These are phyloP conservation scores for Paspalum vaginatum DNA, from an alignment of 176 grass and related monocot genomes.

Conservation along the genomic window DNA sequence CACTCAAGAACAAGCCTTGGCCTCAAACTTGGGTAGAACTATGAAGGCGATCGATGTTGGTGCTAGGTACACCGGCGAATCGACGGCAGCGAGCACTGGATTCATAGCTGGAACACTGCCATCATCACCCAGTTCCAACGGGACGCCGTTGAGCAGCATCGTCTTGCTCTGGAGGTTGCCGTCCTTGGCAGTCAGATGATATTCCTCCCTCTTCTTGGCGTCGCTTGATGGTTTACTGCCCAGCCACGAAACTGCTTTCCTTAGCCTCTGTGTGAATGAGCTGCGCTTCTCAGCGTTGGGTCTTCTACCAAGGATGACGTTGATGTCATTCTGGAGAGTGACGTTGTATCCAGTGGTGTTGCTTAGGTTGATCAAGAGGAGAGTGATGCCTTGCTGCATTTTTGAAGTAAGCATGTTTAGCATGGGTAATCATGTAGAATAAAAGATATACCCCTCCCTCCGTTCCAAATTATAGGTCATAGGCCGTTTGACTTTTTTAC, in stretches of 20 bases:
- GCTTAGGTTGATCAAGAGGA: conserved; percentile 93
- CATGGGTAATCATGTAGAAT: background rate
- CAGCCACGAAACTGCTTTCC: conserved; percentile 73
- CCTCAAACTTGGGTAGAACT: conserved; percentile 87
- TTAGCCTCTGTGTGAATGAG: conserved; percentile 51
- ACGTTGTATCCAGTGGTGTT: conserved; percentile 60
- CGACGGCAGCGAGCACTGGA: conserved; percentile 41
- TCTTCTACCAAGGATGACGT: conserved; percentile 45
- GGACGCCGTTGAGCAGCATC: conserved; percentile 75
- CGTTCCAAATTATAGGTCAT: no score
- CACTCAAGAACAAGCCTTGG: conserved; percentile 61
- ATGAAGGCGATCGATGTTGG: conserved; percentile 82
- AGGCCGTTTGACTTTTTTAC: no score
- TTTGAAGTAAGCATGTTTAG: conserved; percentile 31
- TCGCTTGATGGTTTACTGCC: conserved; percentile 55
- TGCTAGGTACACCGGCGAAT: conserved; percentile 50
- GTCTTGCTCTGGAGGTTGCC: conserved; percentile 66
- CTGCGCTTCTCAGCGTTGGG: conserved; percentile 18
- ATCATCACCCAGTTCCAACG: conserved; percentile 54
- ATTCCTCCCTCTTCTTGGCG: conserved; percentile 67
- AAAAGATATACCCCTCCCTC: no score
- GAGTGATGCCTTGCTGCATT: conserved; percentile 71
- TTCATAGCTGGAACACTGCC: conserved; percentile 58
- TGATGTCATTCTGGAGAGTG: conserved; percentile 71
- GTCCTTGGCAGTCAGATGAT: conserved; percentile 76